These are phyloP conservation scores for Backusella luteola DNA, from an alignment of 192 early-diverging fungal genomes.

Conservation along the genomic window DNA sequence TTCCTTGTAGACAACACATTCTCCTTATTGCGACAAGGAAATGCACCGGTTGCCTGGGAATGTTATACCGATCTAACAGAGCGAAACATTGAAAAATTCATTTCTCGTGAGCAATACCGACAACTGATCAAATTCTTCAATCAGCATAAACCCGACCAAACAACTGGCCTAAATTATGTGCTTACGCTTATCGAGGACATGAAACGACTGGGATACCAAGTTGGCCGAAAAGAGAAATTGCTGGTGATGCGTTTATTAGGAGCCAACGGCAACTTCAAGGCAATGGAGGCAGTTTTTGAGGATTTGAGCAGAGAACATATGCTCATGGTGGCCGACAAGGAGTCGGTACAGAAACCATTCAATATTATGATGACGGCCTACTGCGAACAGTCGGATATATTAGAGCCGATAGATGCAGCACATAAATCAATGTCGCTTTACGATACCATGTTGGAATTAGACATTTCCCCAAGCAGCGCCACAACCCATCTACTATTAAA, in stretches of 20 bases:
- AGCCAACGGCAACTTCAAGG: conserved; percentile 23
- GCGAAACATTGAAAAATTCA: conserved; percentile 17
- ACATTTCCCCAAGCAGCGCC: conserved; percentile 54
- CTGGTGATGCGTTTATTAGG: conserved; percentile 30
- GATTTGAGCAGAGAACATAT: conserved; percentile 19
- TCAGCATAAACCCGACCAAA: background rate
- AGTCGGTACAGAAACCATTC: conserved; percentile 15
- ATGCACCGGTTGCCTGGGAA: conserved; percentile 31
- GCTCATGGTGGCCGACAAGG: background rate
- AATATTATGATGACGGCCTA: conserved; percentile 23
- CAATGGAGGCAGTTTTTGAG: conserved; percentile 31
- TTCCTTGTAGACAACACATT: conserved; percentile 23
- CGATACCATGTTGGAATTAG: conserved; percentile 54
- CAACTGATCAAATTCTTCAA: conserved; percentile 27
- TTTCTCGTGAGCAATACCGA: conserved; percentile 30
- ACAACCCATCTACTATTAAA: conserved; percentile 23
- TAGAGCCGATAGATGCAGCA: conserved; percentile 20
- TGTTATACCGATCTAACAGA: conserved; percentile 31
- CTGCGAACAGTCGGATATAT: background rate
- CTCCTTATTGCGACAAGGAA: conserved; percentile 4
- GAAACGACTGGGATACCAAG: conserved; percentile 24
- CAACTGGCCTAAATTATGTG: conserved; percentile 20
- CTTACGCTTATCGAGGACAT: conserved; percentile 35
- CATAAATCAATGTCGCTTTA: conserved; percentile 64
- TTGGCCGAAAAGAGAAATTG: conserved; percentile 30